These are phyloP conservation scores for Oryza nivara DNA, from an alignment of 176 grass and related monocot genomes.

Conservation along the genomic window DNA sequence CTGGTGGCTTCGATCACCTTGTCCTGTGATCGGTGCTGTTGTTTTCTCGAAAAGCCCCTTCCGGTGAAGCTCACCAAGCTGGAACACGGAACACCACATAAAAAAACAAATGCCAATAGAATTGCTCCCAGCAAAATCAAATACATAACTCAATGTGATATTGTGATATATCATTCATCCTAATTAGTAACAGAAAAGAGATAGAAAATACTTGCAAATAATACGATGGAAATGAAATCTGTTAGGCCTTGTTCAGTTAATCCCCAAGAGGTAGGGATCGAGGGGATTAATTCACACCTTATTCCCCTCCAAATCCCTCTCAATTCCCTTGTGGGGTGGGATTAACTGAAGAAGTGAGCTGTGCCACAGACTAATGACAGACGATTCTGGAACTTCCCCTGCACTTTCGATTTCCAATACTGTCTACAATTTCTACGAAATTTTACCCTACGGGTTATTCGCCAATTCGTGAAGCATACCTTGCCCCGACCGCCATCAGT, in stretches of 20 bases:
- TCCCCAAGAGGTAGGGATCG: no score
- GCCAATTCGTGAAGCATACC: constrained; percentile 44
- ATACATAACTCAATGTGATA: constrained; percentile 10
- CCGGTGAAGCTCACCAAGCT: constrained; percentile 49
- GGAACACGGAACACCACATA: constrained; percentile 13
- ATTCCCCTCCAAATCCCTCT: no score
- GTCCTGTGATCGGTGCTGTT: constrained; percentile 29
- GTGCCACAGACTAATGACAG: not conserved
- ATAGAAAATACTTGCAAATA: constrained; percentile 21
- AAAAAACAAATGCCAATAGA: constrained; percentile 23
- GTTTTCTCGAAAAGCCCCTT: constrained; percentile 42
- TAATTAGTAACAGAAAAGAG: constrained; percentile 15
- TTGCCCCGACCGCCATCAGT: constrained; percentile 21
- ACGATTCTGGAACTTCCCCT: not conserved
- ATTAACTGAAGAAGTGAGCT: not conserved
- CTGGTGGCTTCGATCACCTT: constrained; percentile 38
- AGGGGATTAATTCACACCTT: no score
- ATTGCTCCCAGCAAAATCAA: not conserved
- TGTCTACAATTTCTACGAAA: not conserved
- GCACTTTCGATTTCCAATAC: constrained; percentile 1
- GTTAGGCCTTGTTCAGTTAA: no score
- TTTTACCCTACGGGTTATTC: not conserved
- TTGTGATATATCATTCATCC: constrained; percentile 11
- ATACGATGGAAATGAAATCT: not conserved
- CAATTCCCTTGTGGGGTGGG: no score